Evolutionary conservation across 192 early-diverging fungal genomes (phyloP).

Genomic region (Linnemannia schmuckeri): DNA sequence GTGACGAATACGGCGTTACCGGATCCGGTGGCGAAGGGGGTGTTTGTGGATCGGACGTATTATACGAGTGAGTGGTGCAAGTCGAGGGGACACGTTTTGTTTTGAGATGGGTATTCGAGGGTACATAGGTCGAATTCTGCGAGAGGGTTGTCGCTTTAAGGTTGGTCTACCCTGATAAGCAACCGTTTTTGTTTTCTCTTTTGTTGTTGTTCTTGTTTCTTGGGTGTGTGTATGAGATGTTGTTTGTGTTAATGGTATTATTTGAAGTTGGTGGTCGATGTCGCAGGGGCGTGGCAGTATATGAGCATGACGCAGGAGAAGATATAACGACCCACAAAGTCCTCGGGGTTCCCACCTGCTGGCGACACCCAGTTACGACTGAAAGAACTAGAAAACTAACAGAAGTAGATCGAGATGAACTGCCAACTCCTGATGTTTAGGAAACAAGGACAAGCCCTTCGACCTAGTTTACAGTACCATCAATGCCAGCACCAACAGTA

Average conservation of each 20-base stretch:
- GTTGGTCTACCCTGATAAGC: background rate
- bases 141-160: background rate
- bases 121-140: background rate
- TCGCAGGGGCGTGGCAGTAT: too few species aligned
- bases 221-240: too few species aligned
- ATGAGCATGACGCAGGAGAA: too few species aligned
- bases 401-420: background rate
- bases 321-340: background rate
- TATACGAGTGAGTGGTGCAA: background rate
- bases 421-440: background rate
- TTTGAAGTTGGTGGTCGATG: too few species aligned
- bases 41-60: background rate
- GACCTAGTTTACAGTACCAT: background rate
- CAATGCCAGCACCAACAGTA: background rate
- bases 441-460: background rate
- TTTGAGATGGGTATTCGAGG: background rate
- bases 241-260: too few species aligned
- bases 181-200: background rate
- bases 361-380: background rate
- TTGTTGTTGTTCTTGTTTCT: background rate
- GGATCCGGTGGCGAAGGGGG: background rate
- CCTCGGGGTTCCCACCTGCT: background rate
- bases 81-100: background rate
- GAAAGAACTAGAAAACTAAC: background rate
- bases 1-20: background rate